Evolutionary conservation across 2,329 filamentous ascomycete species (phyloP), one percentile per base, ranked within the genome.

Genomic region (Ambrosiella cleistominuta): DNA sequence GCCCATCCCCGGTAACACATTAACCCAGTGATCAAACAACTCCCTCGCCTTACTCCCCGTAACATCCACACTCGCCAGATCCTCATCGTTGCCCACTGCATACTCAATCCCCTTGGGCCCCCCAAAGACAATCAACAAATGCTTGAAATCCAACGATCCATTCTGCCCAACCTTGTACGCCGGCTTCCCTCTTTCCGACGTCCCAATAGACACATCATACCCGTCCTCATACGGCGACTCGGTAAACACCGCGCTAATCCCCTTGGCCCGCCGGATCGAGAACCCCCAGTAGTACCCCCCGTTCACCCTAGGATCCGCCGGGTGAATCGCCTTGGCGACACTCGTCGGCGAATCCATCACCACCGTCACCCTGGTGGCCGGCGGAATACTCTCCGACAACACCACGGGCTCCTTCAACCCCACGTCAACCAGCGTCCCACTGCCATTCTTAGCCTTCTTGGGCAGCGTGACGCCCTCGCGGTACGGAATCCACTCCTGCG

Each of bases 261-360:
- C 83, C 3, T 69, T 65, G 40, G 82, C 82, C 61, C 76, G 79
- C 35, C 88, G 79, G 2, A 89, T 80, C 7, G 73, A 76, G 68
- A 85, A 95, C 51, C 88, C 88, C 88, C 88, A 95, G 70, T 90
- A 94, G 69, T 88, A 93, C 0, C 88, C 88, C 1, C 74, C 79
- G 62, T 89, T 81, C 56, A 85, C 83, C 59, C 88, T 78, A 0
- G 88, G 88, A 2, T 76, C 71, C 35, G 78, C 73, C 0, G 87
- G 85, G 40, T 82, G 75, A 2, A 91, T 82, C 3, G 57, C 60
- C 45, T 51, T 50, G 3, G 57, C 60, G 2, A 82, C 76, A 0
- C 79, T 81, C 62, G 61, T 67, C 68, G 57, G 75, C 68, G 13
- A 74, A 13, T 77, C 71, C 63, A 90, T 80, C 60, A 79, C 79